Base-by-base conservation (phyloP, 1,139 yeast genomes). In the Kurtzmaniella natalensis region DNA sequence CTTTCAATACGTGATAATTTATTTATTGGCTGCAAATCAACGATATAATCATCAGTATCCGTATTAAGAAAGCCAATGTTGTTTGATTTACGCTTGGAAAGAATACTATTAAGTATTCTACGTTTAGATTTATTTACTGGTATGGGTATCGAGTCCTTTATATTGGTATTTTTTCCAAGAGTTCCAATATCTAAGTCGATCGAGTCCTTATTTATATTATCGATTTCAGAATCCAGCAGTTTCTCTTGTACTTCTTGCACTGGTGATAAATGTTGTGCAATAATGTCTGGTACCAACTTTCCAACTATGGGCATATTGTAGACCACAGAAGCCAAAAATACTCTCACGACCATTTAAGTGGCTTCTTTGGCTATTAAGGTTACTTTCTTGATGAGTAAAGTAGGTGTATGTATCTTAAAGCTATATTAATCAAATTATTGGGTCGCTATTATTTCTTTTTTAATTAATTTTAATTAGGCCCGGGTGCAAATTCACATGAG, bases 31-130 rank as follows among this genome's bases (percentile, higher is more conserved):
- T 26, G 29, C 29, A 26, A 26, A 23, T 23, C 14, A 18, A 26
- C 10, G 9, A 18, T n/a, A 9, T 14, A 26, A 10, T 17, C 21
- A 11, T 26, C 29, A 26, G 29, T 17, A 18, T 26, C 21, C 13
- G 29, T 7, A 18, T 17, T 26, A 10, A 16, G 9, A 26, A 17
- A 18, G 8, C 17, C 29, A 16, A 26, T 26, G 11, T 17, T 26
- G 14, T 16, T 16, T 14, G 21, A 11, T n/a, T 9, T 18, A 18
- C 35, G 22, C 15, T 25, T 33, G 13, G 15, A 21, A 18, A 28
- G 32, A 7, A 33, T 22, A 16, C 27, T 33, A 11, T 25, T 19
- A 14, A 22, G 25, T 7, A 33, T 33, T 19, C 14, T 33, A 7
- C 29, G n/a, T 13, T 8, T 17, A 3, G 29, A 4, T 5, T 26